These are phyloP conservation scores for Saccharomyces kudriavzevii DNA, from an alignment of 805 yeast species.

Conservation along the genomic window DNA sequence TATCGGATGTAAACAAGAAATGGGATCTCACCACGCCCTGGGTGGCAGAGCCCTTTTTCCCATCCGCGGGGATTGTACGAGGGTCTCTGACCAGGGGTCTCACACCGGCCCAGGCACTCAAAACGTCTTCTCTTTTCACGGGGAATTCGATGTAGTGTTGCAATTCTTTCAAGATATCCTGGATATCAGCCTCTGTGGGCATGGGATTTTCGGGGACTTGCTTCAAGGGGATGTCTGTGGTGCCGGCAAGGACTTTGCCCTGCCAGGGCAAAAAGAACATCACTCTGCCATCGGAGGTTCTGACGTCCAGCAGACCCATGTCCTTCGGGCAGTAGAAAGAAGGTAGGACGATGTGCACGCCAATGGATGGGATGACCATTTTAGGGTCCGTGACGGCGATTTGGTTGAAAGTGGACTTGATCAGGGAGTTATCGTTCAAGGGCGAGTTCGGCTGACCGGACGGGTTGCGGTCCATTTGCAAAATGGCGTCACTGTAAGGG, in stretches of 20 bases:
- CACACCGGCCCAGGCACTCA: constrained; percentile 95
- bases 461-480: constrained; percentile 77
- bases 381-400: constrained; percentile 39
- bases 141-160: constrained; percentile 86
- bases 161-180: constrained; percentile 77
- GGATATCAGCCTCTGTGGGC: constrained; percentile 82
- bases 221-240: constrained; percentile 83
- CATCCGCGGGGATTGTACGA: constrained; percentile 34
- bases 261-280: constrained; percentile 98
- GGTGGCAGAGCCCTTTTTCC: constrained; percentile 45
- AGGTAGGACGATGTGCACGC: constrained; percentile 88
- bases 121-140: constrained; percentile 81
- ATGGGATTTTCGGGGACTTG: constrained; percentile 66
- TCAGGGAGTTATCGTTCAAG: not conserved
- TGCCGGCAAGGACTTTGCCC: constrained; percentile 92
- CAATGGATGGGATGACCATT: constrained; percentile 91
- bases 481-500: constrained; percentile 75
- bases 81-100: constrained; percentile 91
- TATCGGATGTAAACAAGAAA: constrained; percentile 59
- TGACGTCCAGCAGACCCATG: constrained; percentile 84
- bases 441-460: constrained; percentile 34
- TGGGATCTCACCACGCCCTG: constrained; percentile 90
- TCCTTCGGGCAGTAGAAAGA: constrained; percentile 84
- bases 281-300: constrained; percentile 91
- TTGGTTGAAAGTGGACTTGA: constrained; percentile 19